These are phyloP conservation scores for Ganoderma lingzhi DNA, from an alignment of 1,284 basidiomycete genomes.

Conservation along the genomic window DNA sequence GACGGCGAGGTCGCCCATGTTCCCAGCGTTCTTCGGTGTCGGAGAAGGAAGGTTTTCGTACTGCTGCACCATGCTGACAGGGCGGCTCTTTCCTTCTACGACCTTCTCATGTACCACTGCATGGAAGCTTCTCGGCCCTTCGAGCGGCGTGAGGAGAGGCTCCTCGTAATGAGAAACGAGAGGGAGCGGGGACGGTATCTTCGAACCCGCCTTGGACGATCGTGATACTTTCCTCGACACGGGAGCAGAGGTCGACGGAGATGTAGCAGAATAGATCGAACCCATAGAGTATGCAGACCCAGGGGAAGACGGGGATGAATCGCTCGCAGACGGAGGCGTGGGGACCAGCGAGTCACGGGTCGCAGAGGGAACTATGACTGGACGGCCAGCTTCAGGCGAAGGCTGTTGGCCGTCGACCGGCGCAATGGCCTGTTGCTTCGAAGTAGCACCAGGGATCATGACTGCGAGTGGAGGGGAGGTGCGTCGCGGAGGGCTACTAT, in stretches of 20 bases:
- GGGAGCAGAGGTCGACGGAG: constrained; percentile 23
- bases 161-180: constrained; percentile 28
- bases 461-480: constrained; percentile 28
- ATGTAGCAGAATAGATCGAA: constrained; percentile 26
- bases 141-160: constrained; percentile 34
- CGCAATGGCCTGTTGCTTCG: constrained; percentile 13
- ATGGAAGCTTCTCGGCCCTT: constrained; percentile 36
- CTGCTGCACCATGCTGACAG: constrained; percentile 26
- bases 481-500: constrained; percentile 17
- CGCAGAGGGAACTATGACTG: constrained; percentile 21
- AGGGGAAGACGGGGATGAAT: constrained; percentile 27
- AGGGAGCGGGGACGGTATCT: constrained; percentile 18
- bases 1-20: constrained; percentile 40
- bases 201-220: constrained; percentile 15
- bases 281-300: constrained; percentile 25
- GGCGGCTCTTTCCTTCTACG: constrained; percentile 30
- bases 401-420: constrained; percentile 15
- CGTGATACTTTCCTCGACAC: constrained; percentile 25
- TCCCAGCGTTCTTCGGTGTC: constrained; percentile 31
- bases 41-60: constrained; percentile 28
- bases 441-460: constrained; percentile 20
- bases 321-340: constrained; percentile 24
- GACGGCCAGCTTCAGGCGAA: constrained; percentile 25
- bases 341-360: constrained; percentile 31
- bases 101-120: constrained; percentile 44